Evolutionary conservation across 2,329 filamentous ascomycete genomes (phyloP).

Genomic region (Macrophomina phaseolina): DNA sequence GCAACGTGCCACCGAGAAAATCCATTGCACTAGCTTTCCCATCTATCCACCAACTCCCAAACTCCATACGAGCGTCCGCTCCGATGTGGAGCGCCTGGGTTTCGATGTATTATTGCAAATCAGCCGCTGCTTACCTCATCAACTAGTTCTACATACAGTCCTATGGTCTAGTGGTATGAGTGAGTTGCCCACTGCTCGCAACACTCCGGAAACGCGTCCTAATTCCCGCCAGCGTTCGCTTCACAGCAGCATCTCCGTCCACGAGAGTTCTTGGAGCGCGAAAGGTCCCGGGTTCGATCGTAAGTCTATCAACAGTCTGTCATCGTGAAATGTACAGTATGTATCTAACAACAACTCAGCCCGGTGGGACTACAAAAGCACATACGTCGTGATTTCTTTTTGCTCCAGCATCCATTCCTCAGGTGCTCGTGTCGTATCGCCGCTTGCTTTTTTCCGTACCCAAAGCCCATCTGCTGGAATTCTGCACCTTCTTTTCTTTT

Average conservation of each 20-base stretch:
- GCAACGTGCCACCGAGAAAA: neutral
- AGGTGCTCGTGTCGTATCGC: no score
- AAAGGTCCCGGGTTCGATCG: slow-evolving; percentile 28
- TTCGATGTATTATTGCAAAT: neutral
- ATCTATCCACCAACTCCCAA: neutral
- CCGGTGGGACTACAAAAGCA: slow-evolving; percentile 12
- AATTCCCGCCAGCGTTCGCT: slow-evolving; percentile 16
- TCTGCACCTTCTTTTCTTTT: slow-evolving; percentile 7
- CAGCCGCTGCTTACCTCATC: slow-evolving; percentile 15
- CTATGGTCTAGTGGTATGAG: slow-evolving; percentile 26
- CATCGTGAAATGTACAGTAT: neutral
- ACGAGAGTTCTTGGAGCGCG: slow-evolving; percentile 14
- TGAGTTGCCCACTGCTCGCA: neutral
- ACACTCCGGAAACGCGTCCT: neutral
- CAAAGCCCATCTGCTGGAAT: neutral
- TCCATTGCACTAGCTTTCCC: no score
- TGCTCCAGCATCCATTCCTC: neutral
- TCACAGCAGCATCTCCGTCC: slow-evolving; percentile 12
- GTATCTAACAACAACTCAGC: slow-evolving; percentile 4
- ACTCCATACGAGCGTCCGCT: neutral
- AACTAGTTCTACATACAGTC: slow-evolving; percentile 18
- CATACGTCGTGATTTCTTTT: slow-evolving; percentile 9
- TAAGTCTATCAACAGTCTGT: neutral
- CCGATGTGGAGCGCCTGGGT: no score
- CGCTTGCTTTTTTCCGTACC: neutral